Conservation (phyloP, 2,329 filamentous ascomycete species). For the Penicillium corylophilum region DNA sequence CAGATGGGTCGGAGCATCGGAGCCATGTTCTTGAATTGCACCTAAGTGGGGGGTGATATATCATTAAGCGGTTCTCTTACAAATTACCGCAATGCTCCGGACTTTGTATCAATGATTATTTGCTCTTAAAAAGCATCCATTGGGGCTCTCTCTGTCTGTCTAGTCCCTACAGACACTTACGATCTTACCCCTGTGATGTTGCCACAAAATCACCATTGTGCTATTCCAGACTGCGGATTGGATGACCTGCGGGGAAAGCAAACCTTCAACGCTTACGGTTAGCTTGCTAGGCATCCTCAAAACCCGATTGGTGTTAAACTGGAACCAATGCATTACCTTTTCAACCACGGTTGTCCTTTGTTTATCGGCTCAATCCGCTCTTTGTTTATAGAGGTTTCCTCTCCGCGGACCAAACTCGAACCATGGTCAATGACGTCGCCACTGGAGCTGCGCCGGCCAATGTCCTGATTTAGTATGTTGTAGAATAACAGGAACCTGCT, state of each 20-base stretch:
- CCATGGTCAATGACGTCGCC: conserved; percentile 4
- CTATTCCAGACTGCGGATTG: not conserved
- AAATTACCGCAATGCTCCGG: not conserved
- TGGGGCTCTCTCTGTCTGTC: no score
- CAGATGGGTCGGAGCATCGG: not conserved
- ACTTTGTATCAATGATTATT: not conserved
- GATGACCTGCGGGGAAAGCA: not conserved
- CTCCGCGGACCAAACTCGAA: not conserved
- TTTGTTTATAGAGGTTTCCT: not conserved
- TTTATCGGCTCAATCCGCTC: not conserved
- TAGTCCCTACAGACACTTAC: not conserved
- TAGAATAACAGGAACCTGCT: not conserved
- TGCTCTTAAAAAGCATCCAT: no score
- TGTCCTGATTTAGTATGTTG: not conserved
- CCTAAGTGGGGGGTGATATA: not conserved
- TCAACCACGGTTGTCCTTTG: not conserved
- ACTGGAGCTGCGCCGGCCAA: not conserved
- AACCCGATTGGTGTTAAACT: not conserved
- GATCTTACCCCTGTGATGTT: not conserved
- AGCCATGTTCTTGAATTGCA: not conserved
- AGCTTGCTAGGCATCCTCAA: not conserved
- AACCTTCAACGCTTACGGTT: not conserved
- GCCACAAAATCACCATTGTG: not conserved
- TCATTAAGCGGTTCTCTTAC: not conserved
- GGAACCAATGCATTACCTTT: not conserved